Evolutionary conservation across 306 rosid genomes (phyloP).

Genomic region (Cucurbita argyrosperma): DNA sequence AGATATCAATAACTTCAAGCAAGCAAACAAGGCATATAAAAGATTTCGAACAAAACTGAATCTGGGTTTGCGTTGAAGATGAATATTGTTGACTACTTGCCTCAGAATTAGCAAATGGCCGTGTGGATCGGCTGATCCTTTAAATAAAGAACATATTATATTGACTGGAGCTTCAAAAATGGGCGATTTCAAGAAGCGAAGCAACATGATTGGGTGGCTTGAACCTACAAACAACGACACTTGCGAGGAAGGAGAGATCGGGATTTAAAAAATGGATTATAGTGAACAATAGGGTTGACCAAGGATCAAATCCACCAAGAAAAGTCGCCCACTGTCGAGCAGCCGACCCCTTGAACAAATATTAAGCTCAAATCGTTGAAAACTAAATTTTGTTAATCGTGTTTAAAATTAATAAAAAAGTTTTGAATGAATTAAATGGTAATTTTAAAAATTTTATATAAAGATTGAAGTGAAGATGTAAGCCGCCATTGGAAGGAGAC

Average conservation of each 20-base stretch:
- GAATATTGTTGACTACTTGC: background rate
- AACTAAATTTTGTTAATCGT: no score
- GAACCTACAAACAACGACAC: background rate
- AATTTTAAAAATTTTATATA: no score
- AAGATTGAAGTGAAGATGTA: background rate
- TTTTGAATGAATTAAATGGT: background rate
- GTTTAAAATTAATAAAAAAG: no score
- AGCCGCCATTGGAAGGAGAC: background rate
- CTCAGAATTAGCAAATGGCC: background rate
- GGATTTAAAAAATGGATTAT: background rate
- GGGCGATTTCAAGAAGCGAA: background rate
- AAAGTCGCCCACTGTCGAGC: background rate
- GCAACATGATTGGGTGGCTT: background rate
- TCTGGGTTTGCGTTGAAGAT: conserved; percentile 1
- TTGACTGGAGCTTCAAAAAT: background rate
- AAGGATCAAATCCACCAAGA: background rate
- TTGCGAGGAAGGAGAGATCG: background rate
- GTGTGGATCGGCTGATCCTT: background rate
- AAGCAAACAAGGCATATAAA: background rate
- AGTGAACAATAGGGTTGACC: background rate
- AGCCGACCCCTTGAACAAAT: background rate
- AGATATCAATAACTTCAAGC: background rate
- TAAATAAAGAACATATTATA: background rate
- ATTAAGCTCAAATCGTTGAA: no score
- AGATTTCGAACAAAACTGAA: background rate